Conservation (phyloP, 495 filamentous ascomycete species). For the Tuber melanosporum region DNA sequence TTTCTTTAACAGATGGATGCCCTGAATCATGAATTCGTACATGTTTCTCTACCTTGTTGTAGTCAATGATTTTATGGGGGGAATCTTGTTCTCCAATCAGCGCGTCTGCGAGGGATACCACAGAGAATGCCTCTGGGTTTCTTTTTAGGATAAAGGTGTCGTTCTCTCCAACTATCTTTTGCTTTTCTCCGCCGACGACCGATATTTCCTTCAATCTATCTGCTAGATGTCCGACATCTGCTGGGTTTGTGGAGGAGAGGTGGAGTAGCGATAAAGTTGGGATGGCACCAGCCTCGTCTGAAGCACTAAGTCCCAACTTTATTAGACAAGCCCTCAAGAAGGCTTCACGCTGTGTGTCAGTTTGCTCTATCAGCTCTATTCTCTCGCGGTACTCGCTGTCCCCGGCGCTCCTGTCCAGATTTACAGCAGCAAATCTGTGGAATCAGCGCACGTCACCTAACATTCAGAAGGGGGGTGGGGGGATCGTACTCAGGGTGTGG, state of each 20-base stretch:
- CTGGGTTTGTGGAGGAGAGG: slow-evolving; percentile 62
- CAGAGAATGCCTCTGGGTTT: slow-evolving; percentile 51
- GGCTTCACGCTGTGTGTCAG: slow-evolving; percentile 61
- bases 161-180: slow-evolving; percentile 75
- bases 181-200: slow-evolving; percentile 57
- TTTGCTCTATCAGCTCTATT: slow-evolving; percentile 60
- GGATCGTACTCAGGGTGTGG: slow-evolving; percentile 84
- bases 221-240: slow-evolving; percentile 61
- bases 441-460: slow-evolving; percentile 19
- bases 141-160: slow-evolving; percentile 75
- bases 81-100: slow-evolving; percentile 41
- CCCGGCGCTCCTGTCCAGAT: slow-evolving; percentile 59
- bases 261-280: slow-evolving; percentile 82
- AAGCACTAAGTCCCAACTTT: slow-evolving; percentile 77
- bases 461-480: not conserved
- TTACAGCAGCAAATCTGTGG: slow-evolving; percentile 70
- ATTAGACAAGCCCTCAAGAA: slow-evolving; percentile 76
- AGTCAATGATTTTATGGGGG: slow-evolving; percentile 62
- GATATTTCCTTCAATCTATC: slow-evolving; percentile 61
- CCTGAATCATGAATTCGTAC: slow-evolving; percentile 62
- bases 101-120: slow-evolving; percentile 51
- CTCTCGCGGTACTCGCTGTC: slow-evolving; percentile 58
- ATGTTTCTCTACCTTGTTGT: slow-evolving; percentile 65
- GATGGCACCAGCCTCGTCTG: slow-evolving; percentile 59
- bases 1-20: slow-evolving; percentile 66